Conservation (phyloP, 1,284 basidiomycete species). For the Cystobasidiaceae sp. region DNA sequence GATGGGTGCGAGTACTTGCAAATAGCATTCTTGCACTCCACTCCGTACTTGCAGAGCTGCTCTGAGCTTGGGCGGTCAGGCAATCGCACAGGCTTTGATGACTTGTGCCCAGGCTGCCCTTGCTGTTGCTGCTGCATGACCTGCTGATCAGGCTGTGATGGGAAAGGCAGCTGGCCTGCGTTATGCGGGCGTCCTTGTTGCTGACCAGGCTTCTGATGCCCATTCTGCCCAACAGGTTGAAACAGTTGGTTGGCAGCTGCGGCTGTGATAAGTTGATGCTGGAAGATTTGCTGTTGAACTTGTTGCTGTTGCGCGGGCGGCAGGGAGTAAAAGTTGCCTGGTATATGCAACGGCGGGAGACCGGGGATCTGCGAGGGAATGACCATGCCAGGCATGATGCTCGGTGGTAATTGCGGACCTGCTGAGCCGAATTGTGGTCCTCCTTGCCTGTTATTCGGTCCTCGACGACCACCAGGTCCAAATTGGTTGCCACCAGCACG, state of each 20-base stretch:
- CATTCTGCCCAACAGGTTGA: neutral
- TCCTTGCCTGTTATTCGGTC: neutral
- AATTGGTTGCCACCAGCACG: neutral
- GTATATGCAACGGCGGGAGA: constrained; percentile 25
- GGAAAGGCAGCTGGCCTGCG: constrained; percentile 6
- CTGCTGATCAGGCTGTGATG: neutral
- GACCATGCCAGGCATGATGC: constrained; percentile 1
- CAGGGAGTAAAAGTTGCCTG: constrained; percentile 27
- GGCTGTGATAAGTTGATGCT: constrained; percentile 30
- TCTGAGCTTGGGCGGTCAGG: constrained; percentile 49
- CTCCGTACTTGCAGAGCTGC: constrained; percentile 75
- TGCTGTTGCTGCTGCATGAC: constrained; percentile 17
- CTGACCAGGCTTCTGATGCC: constrained; percentile 2
- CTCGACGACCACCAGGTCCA: neutral
- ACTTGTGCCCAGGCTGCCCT: no score
- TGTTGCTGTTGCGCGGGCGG: constrained; percentile 23
- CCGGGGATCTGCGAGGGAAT: constrained; percentile 18
- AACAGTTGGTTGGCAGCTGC: constrained; percentile 27
- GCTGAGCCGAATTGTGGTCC: neutral
- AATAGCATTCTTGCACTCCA: constrained; percentile 78
- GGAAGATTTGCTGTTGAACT: constrained; percentile 31
- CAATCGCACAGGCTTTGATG: constrained; percentile 34
- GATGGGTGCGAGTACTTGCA: constrained; percentile 87
- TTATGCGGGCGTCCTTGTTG: no score
- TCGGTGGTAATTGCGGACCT: neutral